Percentiles rank a stretch among this genome's conserved stretches.
Conservation (phyloP, 2,329 filamentous ascomycete species). For the Botrytis sinoallii region DNA sequence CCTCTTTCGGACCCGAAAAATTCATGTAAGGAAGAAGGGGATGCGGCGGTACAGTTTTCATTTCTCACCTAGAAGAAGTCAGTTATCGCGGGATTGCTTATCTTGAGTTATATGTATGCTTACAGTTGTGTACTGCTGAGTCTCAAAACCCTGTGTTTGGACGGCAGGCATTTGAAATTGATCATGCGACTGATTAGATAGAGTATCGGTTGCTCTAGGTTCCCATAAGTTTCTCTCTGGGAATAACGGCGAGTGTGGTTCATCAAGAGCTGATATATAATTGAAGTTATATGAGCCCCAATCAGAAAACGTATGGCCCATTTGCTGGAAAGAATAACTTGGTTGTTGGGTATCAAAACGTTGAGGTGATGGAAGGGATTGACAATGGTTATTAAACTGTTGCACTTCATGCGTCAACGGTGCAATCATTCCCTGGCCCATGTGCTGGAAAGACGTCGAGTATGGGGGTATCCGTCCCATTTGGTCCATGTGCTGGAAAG, state of each 20-base stretch:
- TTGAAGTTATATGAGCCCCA: background rate
- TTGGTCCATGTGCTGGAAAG: background rate
- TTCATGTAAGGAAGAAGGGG: no score
- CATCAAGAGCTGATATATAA: background rate
- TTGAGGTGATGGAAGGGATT: background rate
- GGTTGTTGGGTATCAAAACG: no score
- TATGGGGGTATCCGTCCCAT: no score
- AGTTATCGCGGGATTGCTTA: no score
- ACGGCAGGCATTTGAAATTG: no score
- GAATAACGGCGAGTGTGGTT: background rate
- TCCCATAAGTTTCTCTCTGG: conserved; percentile 1
- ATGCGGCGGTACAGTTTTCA: background rate
- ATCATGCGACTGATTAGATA: background rate
- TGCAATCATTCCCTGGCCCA: background rate
- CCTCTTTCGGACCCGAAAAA: background rate
- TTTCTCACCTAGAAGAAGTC: background rate
- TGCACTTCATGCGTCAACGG: background rate
- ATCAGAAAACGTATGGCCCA: background rate
- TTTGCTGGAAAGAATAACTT: background rate
- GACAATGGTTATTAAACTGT: background rate
- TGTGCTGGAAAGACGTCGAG: no score
- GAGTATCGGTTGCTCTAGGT: background rate
- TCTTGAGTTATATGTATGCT: background rate
- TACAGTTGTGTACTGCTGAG: background rate
- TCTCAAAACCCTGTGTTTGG: background rate